Evolutionary conservation across 768 basidiomycete genomes (phyloP), one percentile per base, ranked within the genome.

Genomic region (Clitopilus passeckerianus): DNA sequence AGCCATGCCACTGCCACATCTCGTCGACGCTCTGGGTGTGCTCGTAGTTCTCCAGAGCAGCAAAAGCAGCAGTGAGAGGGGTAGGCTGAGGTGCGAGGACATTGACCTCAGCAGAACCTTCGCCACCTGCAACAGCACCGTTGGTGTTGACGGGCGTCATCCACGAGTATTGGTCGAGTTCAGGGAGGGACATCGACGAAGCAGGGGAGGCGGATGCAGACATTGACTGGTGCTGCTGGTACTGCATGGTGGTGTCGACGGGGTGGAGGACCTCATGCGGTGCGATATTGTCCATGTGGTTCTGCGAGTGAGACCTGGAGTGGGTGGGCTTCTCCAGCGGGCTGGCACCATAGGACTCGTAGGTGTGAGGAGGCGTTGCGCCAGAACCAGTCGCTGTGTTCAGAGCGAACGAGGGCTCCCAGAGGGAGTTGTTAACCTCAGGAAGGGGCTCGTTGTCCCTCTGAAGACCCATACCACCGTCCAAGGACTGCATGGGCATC

Each of bases 371-470:
- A 9, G 46, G 46, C 12, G n/a, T 3, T 5, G 37, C 5, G 27
- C 27, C 27, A 30, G 27, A 30, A 30, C 27, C 27, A 7, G 27
- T 30, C 4, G 27, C 27, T 3, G 27, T n/a, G 12, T 23, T 23
- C 3, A 50, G 46, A 10, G 16, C n/a, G 46, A 62, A 84, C 1
- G 71, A 68, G 0, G 71, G 67, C 15, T 85, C 76, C 66, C 83
- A 85, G 35, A 85, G 68, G 35, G 74, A 76, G 0, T 77, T 75
- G 59, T 82, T 71, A 9, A 75, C 73, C 20, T 80, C 83, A 0
- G 84, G 84, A 1, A 84, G 75, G 6, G 80, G 76, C 0, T 75
- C 77, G 46, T 73, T 66, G 59, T 84, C 82, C 0, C 72, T 72
- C 53, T 76, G 76, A n/a, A 80, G 68, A 0, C 66, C 63, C 55